Evolutionary conservation across 192 early-diverging fungal genomes (phyloP), one percentile per base, ranked within the genome.

Genomic region (Diversispora eburnea): DNA sequence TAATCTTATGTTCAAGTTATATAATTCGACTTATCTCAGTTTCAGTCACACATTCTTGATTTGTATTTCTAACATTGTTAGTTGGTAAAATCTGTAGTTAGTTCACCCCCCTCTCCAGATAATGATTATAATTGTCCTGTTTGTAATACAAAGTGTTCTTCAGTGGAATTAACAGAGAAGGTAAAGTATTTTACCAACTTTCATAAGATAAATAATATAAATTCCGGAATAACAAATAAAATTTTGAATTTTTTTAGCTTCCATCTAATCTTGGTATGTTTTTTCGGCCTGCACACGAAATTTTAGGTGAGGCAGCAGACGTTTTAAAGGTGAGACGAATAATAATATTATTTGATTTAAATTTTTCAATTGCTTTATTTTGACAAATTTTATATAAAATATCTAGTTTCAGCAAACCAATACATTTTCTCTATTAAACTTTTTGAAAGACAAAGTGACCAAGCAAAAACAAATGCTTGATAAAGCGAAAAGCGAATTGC

Each of bases 401-500:
- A 49, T 55, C n/a, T 42, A 76, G 70, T 76, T 76, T 76, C 75
- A 72, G 39, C 70, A 64, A 43, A 58, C 46, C 1, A 76, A 76
- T 60, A 71, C 67, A 3, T 52, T 33, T 64, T 9, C 47, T 10
- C 45, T 76, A 25, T 48, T 76, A 13, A 48, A 25, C 17, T 72
- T 72, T 70, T 56, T 76, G 13, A 57, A 59, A 57, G 43, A 61
- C n/a, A 73, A 71, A 54, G 46, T 72, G 15, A 17, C 8, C 20
- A 61, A 72, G 39, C 75, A 76, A 70, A 71, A 41, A 47, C 71
- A 76, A 47, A 52, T 76, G 12, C 70, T 76, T n/a, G 60, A 72
- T 9, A 49, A 46, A 62, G 70, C 75, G 13, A 72, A 72, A 64
- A 56, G 45, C 6, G 75, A 76, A 42, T 48, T 76, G 15, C 68